Evolutionary conservation across 768 basidiomycete species (phyloP).

Genomic region (Tylopilus plumbeoviolaceoides): DNA sequence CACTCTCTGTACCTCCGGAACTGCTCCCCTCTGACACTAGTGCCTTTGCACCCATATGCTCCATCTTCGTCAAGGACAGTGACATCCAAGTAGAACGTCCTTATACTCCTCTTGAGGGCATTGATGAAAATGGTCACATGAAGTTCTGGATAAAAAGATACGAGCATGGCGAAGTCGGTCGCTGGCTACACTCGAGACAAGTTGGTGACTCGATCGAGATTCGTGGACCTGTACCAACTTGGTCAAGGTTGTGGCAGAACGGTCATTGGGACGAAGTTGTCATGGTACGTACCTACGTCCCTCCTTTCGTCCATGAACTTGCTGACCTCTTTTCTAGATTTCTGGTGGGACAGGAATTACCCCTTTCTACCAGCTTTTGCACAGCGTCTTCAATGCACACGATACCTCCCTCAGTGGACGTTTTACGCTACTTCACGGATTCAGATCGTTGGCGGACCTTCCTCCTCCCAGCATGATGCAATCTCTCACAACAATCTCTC

Average conservation of each 20-base stretch:
- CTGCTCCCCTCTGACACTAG: constrained; percentile 27
- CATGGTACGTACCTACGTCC: constrained; percentile 45
- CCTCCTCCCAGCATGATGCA: constrained; percentile 63
- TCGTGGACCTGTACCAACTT: constrained; percentile 71
- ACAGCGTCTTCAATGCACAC: constrained; percentile 42
- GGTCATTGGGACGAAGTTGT: constrained; percentile 74
- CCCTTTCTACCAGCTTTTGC: constrained; percentile 77
- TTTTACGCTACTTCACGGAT: constrained; percentile 73
- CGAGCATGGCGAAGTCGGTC: constrained; percentile 71
- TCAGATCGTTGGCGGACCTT: constrained; percentile 54
- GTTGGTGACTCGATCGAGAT: constrained; percentile 69
- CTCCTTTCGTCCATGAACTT: not conserved
- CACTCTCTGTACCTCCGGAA: constrained; percentile 50
- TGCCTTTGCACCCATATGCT: constrained; percentile 54
- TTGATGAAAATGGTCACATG: constrained; percentile 64
- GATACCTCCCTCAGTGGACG: constrained; percentile 38
- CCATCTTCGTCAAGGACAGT: constrained; percentile 78
- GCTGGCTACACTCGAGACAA: constrained; percentile 73
- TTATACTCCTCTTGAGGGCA: constrained; percentile 76
- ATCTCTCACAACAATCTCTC: constrained; percentile 47
- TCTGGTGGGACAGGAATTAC: constrained; percentile 88
- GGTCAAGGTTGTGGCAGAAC: constrained; percentile 43
- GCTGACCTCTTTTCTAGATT: constrained; percentile 38
- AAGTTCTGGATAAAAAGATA: constrained; percentile 82
- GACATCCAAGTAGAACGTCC: constrained; percentile 87